Conservation (phyloP, 768 basidiomycete species). For the Gautieria morchelliformis region DNA sequence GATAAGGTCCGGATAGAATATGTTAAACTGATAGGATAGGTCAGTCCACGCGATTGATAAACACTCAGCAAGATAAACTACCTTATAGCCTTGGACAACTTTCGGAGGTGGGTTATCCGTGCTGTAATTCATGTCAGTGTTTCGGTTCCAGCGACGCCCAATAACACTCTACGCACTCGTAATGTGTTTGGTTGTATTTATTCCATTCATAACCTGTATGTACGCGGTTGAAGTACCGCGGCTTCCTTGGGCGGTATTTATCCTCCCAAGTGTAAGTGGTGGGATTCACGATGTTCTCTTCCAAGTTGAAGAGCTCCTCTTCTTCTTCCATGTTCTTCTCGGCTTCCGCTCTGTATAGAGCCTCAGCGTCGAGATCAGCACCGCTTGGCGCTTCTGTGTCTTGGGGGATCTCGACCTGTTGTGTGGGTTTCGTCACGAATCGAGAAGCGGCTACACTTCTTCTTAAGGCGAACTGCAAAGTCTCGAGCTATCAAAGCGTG, state of each 20-base stretch:
- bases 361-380: conserved; percentile 79
- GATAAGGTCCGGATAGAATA: conserved; percentile 98
- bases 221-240: conserved; percentile 96
- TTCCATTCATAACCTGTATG: conserved; percentile 99
- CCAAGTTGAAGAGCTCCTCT: conserved; percentile 90
- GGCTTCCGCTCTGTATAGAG: conserved; percentile 82
- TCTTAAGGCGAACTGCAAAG: conserved; percentile 62
- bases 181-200: conserved; percentile 99
- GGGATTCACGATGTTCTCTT: conserved; percentile 77
- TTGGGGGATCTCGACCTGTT: conserved; percentile 33
- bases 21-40: conserved; percentile 57
- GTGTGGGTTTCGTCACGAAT: conserved; percentile 75
- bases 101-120: conserved; percentile 99
- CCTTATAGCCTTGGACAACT: conserved; percentile 98
- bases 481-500: conserved; percentile 3
- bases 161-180: conserved; percentile 59
- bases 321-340: conserved; percentile 92
- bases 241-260: conserved; percentile 94
- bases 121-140: conserved; percentile 29
- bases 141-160: neutral
- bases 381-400: conserved; percentile 36
- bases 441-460: conserved; percentile 74
- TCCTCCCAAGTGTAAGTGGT: conserved; percentile 97
- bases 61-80: conserved; percentile 18
- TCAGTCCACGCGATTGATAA: conserved; percentile 10